These are phyloP conservation scores for Exophiala dermatitidis DNA, from an alignment of 2,329 filamentous ascomycete genomes.

Conservation along the genomic window DNA sequence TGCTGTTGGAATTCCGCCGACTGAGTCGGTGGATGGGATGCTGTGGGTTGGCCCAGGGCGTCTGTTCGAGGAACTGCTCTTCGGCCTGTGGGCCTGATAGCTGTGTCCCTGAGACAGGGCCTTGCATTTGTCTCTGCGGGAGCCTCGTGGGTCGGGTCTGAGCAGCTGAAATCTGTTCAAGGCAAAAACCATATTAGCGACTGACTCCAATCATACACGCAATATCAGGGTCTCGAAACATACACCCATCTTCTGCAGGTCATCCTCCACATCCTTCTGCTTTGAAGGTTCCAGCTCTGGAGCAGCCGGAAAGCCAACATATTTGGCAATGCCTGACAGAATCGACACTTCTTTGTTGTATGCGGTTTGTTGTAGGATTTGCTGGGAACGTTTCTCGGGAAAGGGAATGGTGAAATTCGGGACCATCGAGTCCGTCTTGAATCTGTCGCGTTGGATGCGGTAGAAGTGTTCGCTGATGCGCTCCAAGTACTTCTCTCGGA, in stretches of 20 bases:
- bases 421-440: slow-evolving; percentile 68
- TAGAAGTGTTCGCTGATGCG: slow-evolving; percentile 84
- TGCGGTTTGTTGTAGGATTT: slow-evolving; percentile 74
- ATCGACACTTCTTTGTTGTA: slow-evolving; percentile 95
- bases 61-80: slow-evolving; percentile 82
- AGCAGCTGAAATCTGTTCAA: slow-evolving; percentile 14
- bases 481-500: slow-evolving; percentile 71
- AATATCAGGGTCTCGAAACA: slow-evolving; percentile 34
- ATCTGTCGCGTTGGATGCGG: slow-evolving; percentile 81
- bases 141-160: slow-evolving; percentile 15
- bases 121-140: slow-evolving; percentile 29
- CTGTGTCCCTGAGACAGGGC: slow-evolving; percentile 27
- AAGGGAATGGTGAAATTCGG: slow-evolving; percentile 78
- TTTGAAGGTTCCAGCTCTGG: slow-evolving; percentile 71
- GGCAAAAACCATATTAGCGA: slow-evolving; percentile 16
- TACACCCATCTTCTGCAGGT: slow-evolving; percentile 84
- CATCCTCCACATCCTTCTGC: slow-evolving; percentile 68
- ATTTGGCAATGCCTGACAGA: slow-evolving; percentile 82
- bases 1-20: slow-evolving; percentile 30
- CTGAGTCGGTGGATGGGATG: slow-evolving; percentile 58
- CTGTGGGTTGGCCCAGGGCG: slow-evolving; percentile 86
- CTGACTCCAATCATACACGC: too few species aligned
- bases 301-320: slow-evolving; percentile 93
- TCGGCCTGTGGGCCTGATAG: slow-evolving; percentile 45
- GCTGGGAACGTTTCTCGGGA: slow-evolving; percentile 66